Evolutionary conservation across 2,329 filamentous ascomycete genomes (phyloP).

Genomic region (Lachnellula hyalina): DNA sequence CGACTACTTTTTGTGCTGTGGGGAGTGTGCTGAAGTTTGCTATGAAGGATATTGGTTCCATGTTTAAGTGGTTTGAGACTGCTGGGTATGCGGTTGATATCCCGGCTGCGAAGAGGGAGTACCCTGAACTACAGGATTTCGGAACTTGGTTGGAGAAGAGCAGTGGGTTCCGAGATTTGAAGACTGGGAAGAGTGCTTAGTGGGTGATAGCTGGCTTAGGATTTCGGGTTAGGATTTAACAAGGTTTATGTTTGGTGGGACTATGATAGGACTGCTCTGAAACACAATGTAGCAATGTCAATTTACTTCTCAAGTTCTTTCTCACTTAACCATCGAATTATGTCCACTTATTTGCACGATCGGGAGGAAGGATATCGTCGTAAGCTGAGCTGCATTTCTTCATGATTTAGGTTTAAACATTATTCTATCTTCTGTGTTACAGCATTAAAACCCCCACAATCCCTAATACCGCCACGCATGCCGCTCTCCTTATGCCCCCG

Average conservation of each 20-base stretch:
- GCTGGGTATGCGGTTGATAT: constrained; percentile 33
- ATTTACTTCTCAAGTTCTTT: not conserved
- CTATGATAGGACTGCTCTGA: too few relatives aligned
- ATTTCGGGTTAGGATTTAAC: not conserved
- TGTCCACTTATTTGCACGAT: not conserved
- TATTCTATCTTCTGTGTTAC: not conserved
- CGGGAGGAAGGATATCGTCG: not conserved
- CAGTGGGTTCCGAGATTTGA: constrained; percentile 15
- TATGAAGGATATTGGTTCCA: constrained; percentile 24
- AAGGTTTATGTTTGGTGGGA: not conserved
- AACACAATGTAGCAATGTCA: too few relatives aligned
- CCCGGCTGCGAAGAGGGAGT: constrained; percentile 33
- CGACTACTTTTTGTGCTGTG: constrained; percentile 25
- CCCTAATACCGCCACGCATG: not conserved
- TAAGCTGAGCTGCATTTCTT: constrained; percentile 7
- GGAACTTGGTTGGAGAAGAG: constrained; percentile 41
- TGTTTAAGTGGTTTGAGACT: constrained; percentile 30
- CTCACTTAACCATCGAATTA: not conserved
- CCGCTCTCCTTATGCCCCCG: not conserved
- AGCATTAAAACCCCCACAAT: not conserved
- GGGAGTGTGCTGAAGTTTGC: constrained; percentile 21
- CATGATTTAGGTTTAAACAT: not conserved
- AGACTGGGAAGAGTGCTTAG: constrained; percentile 1
- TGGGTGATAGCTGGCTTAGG: not conserved
- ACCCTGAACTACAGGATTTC: constrained; percentile 40